Evolutionary conservation across 2,329 filamentous ascomycete species (phyloP), one percentile per base, ranked within the genome.

Genomic region (Exserohilum turcica): DNA sequence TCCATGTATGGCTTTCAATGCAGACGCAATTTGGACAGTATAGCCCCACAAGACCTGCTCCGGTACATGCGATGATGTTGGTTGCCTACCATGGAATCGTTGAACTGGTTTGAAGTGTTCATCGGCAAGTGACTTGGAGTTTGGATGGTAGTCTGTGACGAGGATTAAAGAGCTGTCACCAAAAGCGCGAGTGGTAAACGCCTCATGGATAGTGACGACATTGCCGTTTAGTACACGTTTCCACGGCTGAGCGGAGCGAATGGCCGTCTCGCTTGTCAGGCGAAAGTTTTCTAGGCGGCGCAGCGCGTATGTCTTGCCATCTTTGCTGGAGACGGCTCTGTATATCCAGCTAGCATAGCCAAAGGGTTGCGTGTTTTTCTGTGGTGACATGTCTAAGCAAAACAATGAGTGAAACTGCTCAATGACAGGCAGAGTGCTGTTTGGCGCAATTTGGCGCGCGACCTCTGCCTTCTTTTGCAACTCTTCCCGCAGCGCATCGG

Each of bases 121-220:
- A 68, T 97, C 93, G 29, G 88, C 85, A 19, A 99, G 82, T 0
- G 93, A 96, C 74, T 94, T 95, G 2, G 93, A 91, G 16, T 94
- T 81, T 1, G 94, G 93, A 67, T 94, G 90, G 69, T 96, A 99
- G 72, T 96, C 91, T 57, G 91, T 94, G 19, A 96, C 92, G 67
- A 99, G 89, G 43, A 99, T 89, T 48, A 99, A 82, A 3, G 94
- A 97, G 75, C 91, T 96, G 73, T 97, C 94, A 49, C 91, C 91
- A 74, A 99, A 99, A 21, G 89, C 90, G 56, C 92, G 83, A 10
- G 91, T 95, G 0, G 94, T 99, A 68, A 99, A 99, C 0, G 91
- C 91, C 74, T 97, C 92, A 66, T 96, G 87, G 7, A 96, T 85
- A 0, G 88, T 89, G 27, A 97, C 93, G 16, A 97, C 85, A 60